A percentile compares a stretch with the other conserved stretches of the same genome.
phyloP scores from a whole-genome alignment of 1,139 yeast species.

The Lodderomyces theae region DNA sequence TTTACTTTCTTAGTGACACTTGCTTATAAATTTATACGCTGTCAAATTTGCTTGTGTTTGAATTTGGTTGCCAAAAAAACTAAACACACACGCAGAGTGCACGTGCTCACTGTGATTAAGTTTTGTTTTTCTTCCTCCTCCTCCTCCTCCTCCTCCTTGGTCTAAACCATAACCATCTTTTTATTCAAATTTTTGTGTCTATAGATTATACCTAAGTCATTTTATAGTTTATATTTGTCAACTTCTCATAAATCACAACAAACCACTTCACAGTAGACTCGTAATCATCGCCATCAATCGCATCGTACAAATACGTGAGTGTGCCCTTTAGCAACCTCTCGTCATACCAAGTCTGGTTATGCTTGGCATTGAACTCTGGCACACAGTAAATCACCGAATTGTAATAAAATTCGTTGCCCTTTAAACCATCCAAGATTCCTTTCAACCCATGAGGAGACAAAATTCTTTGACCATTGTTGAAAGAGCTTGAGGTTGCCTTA shows the following conservation, averaged over 20 bases:
- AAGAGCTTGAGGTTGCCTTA: not conserved
- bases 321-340: constrained; percentile 17
- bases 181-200: constrained; percentile 1
- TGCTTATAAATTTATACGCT: too few species aligned
- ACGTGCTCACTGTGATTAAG: too few species aligned
- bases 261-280: constrained; percentile 29
- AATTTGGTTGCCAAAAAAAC: constrained; percentile 7
- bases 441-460: constrained; percentile 1
- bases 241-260: constrained; percentile 28
- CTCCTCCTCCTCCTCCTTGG: too few species aligned
- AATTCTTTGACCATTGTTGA: not conserved
- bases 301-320: constrained; percentile 25
- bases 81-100: too few species aligned
- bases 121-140: too few species aligned
- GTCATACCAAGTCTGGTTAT: constrained; percentile 9
- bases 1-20: too few species aligned
- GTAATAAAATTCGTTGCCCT: constrained; percentile 9
- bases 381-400: constrained; percentile 15
- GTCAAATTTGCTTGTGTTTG: too few species aligned
- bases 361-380: constrained; percentile 7
- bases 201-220: constrained; percentile 12
- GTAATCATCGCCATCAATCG: constrained; percentile 24
- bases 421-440: constrained; percentile 6
- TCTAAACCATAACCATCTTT: too few species aligned
- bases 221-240: constrained; percentile 16